Evolutionary conservation across 2,329 filamentous ascomycete genomes (phyloP).

Genomic region (Eutypella sp.): DNA sequence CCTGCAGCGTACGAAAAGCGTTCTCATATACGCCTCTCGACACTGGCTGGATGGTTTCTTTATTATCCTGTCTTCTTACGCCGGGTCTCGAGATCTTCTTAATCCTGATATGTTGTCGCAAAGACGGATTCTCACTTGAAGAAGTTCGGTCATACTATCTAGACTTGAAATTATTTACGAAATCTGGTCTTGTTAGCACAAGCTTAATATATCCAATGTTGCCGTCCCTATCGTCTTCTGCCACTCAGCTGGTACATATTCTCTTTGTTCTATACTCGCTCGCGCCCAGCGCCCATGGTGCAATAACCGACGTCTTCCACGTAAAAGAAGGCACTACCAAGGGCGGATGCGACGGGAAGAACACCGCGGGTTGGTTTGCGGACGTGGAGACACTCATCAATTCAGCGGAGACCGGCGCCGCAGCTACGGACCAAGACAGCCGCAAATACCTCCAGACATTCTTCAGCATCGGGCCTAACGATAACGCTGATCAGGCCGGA

Average conservation of each 20-base stretch:
- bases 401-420: conserved; percentile 3
- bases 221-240: not conserved
- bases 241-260: not conserved
- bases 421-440: conserved; percentile 6
- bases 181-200: not conserved
- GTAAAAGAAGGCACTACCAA: conserved; percentile 5
- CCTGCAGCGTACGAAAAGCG: too few relatives aligned
- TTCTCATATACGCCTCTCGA: too few relatives aligned
- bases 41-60: too few relatives aligned
- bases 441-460: conserved; percentile 8
- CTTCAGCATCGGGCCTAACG: conserved; percentile 4
- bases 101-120: too few relatives aligned
- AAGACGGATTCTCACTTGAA: too few relatives aligned
- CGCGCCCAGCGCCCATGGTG: not conserved
- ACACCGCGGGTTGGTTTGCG: conserved; percentile 6
- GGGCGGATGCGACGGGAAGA: conserved; percentile 6
- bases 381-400: conserved; percentile 4
- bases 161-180: too few relatives aligned
- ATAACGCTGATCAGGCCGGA: conserved; percentile 4
- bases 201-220: not conserved
- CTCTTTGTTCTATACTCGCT: not conserved
- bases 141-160: too few relatives aligned
- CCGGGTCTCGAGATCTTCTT: too few relatives aligned
- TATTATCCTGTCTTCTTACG: too few relatives aligned
- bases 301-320: conserved; percentile 3